These are phyloP conservation scores for Taphrina deformans DNA, from an alignment of 1,139 yeast species.

Conservation along the genomic window DNA sequence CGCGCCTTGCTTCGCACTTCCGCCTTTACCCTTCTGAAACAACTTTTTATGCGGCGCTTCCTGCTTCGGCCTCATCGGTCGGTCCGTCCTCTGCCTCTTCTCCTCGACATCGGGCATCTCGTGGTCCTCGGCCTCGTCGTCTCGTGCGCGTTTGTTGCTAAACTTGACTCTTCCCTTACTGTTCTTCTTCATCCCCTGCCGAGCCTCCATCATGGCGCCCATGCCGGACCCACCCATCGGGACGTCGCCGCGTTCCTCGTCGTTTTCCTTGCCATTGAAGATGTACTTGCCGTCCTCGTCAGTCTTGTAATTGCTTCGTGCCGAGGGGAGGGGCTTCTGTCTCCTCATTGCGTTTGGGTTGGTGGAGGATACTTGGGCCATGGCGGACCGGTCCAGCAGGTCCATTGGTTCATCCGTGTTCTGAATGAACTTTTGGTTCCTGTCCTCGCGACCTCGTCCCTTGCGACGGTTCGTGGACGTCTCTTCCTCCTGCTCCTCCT, in stretches of 20 bases:
- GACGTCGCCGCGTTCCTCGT: slow-evolving; percentile 54
- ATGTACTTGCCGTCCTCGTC: slow-evolving; percentile 49
- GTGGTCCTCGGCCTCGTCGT: slow-evolving; percentile 63
- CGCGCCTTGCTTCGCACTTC: slow-evolving; percentile 24
- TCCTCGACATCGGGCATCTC: slow-evolving; percentile 20
- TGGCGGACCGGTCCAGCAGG: slow-evolving; percentile 77
- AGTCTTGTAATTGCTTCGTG: slow-evolving; percentile 53
- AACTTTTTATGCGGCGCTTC: slow-evolving; percentile 14
- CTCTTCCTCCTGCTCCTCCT: slow-evolving; percentile 17
- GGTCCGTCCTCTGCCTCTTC: slow-evolving; percentile 7
- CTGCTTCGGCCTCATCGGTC: slow-evolving; percentile 16
- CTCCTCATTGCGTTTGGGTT: slow-evolving; percentile 55
- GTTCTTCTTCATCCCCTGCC: slow-evolving; percentile 33
- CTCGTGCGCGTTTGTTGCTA: slow-evolving; percentile 54
- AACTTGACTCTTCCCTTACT: slow-evolving; percentile 27
- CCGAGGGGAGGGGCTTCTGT: slow-evolving; percentile 44
- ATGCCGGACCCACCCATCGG: slow-evolving; percentile 47
- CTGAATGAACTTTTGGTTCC: slow-evolving; percentile 59
- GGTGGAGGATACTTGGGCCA: slow-evolving; percentile 84
- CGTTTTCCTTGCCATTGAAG: slow-evolving; percentile 44
- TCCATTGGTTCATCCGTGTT: slow-evolving; percentile 80
- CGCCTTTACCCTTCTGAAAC: slow-evolving; percentile 24
- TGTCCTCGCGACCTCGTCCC: slow-evolving; percentile 43
- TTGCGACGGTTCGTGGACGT: slow-evolving; percentile 35
- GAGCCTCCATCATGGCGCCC: slow-evolving; percentile 31